A percentile compares a stretch with the other conserved stretches of the same genome.
phyloP scores from a whole-genome alignment of 768 basidiomycete genomes.

The Coprinopsis cinerea region DNA sequence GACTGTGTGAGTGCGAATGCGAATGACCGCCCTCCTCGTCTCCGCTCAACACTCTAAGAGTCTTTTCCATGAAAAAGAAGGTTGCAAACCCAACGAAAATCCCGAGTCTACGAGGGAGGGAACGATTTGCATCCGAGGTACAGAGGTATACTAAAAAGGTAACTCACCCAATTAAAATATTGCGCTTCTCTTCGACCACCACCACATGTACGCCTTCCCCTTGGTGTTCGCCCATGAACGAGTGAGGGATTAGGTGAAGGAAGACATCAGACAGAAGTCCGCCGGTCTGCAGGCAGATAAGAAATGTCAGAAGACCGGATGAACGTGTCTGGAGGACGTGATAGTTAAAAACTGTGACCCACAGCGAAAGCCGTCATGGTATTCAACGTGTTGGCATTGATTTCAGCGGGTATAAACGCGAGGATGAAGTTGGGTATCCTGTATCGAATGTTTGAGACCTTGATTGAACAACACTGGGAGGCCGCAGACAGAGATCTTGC shows the following conservation, averaged over 20 bases:
- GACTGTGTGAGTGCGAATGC: slow-evolving; percentile 54
- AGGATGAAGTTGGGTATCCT: slow-evolving; percentile 94
- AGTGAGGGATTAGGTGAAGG: slow-evolving; percentile 85
- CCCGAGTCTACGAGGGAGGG: slow-evolving; percentile 44
- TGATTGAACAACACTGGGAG: too few relatives aligned
- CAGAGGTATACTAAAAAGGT: background rate
- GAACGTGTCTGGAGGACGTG: background rate
- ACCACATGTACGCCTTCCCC: slow-evolving; percentile 68
- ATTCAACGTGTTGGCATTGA: slow-evolving; percentile 78
- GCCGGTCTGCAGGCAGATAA: slow-evolving; percentile 51
- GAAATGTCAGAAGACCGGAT: slow-evolving; percentile 7
- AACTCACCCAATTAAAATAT: slow-evolving; percentile 80
- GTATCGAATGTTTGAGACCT: slow-evolving; percentile 6
- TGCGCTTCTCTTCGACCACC: slow-evolving; percentile 86
- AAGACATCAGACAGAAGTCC: slow-evolving; percentile 92
- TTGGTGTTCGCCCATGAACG: slow-evolving; percentile 86
- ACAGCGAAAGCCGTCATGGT: slow-evolving; percentile 94
- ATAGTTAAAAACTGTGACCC: slow-evolving; percentile 25
- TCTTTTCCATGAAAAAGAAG: slow-evolving; percentile 94
- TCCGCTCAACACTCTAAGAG: slow-evolving; percentile 71
- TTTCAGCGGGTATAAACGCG: slow-evolving; percentile 87
- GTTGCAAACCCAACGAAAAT: slow-evolving; percentile 85
- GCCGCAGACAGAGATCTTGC: too few relatives aligned
- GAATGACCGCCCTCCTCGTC: slow-evolving; percentile 46
- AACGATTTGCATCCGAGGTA: background rate